phyloP scores from a whole-genome alignment of 371 early-diverging fungal species.

The Zychaea mexicana region DNA sequence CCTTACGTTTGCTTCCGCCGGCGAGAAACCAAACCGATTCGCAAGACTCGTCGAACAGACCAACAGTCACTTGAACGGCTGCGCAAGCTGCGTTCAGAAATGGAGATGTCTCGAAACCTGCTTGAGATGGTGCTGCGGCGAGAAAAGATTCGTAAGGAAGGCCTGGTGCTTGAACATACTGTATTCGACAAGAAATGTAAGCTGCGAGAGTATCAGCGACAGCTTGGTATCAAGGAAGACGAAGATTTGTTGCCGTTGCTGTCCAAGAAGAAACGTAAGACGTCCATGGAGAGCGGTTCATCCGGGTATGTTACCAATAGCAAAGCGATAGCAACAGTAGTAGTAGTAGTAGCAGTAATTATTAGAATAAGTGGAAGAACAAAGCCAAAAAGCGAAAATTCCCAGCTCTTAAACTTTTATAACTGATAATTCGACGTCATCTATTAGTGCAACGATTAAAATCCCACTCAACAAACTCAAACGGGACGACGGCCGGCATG shows the following conservation, averaged over 20 bases:
- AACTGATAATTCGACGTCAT: slow-evolving; percentile 7
- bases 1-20: slow-evolving; percentile 97
- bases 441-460: slow-evolving; percentile 53
- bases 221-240: slow-evolving; percentile 60
- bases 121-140: slow-evolving; percentile 82
- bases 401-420: background rate
- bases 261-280: slow-evolving; percentile 43
- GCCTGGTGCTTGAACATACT: slow-evolving; percentile 66
- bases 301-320: slow-evolving; percentile 31
- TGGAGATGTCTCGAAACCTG: slow-evolving; percentile 74
- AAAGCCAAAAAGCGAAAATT: background rate
- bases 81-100: slow-evolving; percentile 75
- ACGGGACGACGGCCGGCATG: slow-evolving; percentile 31
- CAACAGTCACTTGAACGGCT: slow-evolving; percentile 83
- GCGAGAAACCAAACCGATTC: slow-evolving; percentile 84
- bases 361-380: background rate
- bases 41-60: slow-evolving; percentile 90
- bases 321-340: too few relatives aligned
- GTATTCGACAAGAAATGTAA: slow-evolving; percentile 60
- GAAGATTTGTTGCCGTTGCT: slow-evolving; percentile 38
- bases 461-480: slow-evolving; percentile 54
- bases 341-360: too few relatives aligned
- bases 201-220: slow-evolving; percentile 58
- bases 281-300: slow-evolving; percentile 20
- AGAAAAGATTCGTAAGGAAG: slow-evolving; percentile 74